Base-by-base conservation (phyloP, 2,329 filamentous ascomycete species). In the Rachicladosporium sp. region DNA sequence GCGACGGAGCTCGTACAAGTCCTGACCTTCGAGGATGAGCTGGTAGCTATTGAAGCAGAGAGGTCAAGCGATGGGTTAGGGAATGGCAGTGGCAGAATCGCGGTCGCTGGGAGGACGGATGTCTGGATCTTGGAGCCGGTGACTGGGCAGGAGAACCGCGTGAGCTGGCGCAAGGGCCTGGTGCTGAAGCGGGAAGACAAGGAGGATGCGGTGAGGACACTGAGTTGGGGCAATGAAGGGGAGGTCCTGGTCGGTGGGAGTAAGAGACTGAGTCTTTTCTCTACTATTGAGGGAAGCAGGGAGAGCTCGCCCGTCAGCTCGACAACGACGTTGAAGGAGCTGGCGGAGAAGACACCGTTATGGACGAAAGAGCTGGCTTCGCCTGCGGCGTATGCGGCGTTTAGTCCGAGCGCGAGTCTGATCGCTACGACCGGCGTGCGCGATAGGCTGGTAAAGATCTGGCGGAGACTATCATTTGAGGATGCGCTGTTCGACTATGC, bases 361-460 rank as follows among this genome's bases (percentile, higher is more conserved):
- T 98, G 91, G 89, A 74, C 74, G 38, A 81, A 81, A 56, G 58
- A 66, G 32, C 68, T 96, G 5, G 80, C 88, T 2, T 87, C 74
- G 53, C 71, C 80, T 0, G 76, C 76, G 30, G 82, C 82, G 54
- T 74, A 80, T 42, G 87, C 87, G 2, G 68, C 72, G 6, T 78
- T 95, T 49, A 94, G 89, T 1, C 85, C 85, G 46, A 89, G 94
- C 58, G 88, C 85, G 9, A 79, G 80, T 12, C 78, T 93, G 44
- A 85, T 96, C 38, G 89, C 87, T 11, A 88, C 84, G 1, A 74
- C 82, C 9, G 82, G 86, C 32, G 67, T 71, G 36, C 76, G 84
- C 55, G 91, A 96, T 59, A 73, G 80, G 37, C 66, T 96, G 12
- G 78, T 93, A 49, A 96, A 98, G 63, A 74, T 96, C 51, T 98